Evolutionary conservation across 164 flowering plant species (phyloP), one percentile per base, ranked within the genome.

Genomic region (Paratinospora sagittata): DNA sequence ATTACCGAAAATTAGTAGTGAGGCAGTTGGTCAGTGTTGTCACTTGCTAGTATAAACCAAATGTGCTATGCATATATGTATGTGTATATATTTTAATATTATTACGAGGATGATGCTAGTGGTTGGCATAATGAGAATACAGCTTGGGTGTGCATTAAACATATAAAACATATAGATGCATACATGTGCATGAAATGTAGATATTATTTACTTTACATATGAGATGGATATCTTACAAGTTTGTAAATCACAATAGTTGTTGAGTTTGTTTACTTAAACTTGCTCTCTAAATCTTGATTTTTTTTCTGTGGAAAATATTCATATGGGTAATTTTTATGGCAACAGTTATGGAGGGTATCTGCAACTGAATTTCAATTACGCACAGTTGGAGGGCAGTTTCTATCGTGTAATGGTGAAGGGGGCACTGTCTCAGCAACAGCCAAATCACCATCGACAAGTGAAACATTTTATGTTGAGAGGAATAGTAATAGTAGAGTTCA

Each of bases 271-370:
- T 6, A 55, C 9, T 55, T 23, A 55, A 19, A 6, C 2, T 55
- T n/a, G 61, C 24, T 19, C 21, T 5, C 19, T 55, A n/a, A 6
- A 17, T 52, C 61, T 52, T 52, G n/a, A 55, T n/a, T 55, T n/a
- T 55, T 55, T 5, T 55, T n/a, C 8, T n/a, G 21, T 55, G 7
- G 24, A 43, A 9, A 2, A 19, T 19, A 19, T 55, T 55, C 61
- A 55, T n/a, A 19, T 55, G 26, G 10, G 21, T 66, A 66, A 21
- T 75, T 66, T 72, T 60, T 79, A 65, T 71, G 74, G 75, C 66
- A 55, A 49, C 89, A 90, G 98, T 77, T 93, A 78, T 93, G 98
- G 98, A 85, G 98, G 78, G 81, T 90, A 45, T 89, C 97, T 26
- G 83, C 79, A 37, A 70, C 85, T 39, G 74, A 80, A 63, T 93